phyloP scores from a whole-genome alignment of 2,329 filamentous ascomycete genomes.

The Rutstroemia sydowiana region DNA sequence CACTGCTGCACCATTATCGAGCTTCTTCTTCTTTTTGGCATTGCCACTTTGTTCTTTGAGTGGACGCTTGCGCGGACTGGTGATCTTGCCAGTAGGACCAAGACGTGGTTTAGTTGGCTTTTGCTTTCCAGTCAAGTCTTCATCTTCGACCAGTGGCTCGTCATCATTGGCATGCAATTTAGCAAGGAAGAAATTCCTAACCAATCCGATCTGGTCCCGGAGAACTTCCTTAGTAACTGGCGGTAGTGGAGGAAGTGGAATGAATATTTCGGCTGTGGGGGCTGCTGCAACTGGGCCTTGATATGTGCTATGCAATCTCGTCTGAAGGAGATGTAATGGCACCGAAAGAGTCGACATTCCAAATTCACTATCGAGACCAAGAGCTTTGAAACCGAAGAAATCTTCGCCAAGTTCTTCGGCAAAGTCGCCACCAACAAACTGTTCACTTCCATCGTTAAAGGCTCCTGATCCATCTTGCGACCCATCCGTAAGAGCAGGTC shows the following conservation, averaged over 20 bases:
- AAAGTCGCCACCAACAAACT: conserved; percentile 94
- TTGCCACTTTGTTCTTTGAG: conserved; percentile 75
- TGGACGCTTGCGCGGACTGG: conserved; percentile 73
- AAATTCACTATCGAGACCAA: conserved; percentile 87
- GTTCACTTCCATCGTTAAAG: conserved; percentile 94
- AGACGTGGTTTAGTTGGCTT: conserved; percentile 53
- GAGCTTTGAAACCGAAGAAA: conserved; percentile 96
- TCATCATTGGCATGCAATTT: conserved; percentile 81
- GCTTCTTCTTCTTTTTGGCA: conserved; percentile 83
- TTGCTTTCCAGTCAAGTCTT: conserved; percentile 90
- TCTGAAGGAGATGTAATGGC: conserved; percentile 87
- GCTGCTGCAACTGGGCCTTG: conserved; percentile 58
- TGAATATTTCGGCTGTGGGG: conserved; percentile 47
- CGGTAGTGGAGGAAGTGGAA: conserved; percentile 61
- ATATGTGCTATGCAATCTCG: conserved; percentile 78
- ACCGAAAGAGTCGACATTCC: conserved; percentile 83
- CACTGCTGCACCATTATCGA: conserved; percentile 43
- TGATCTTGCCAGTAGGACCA: conserved; percentile 76
- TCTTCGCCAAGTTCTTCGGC: conserved; percentile 97
- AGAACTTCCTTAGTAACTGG: conserved; percentile 75
- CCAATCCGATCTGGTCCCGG: conserved; percentile 72
- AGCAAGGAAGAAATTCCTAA: conserved; percentile 84
- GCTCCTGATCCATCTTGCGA: conserved; percentile 79
- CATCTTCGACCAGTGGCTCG: conserved; percentile 82
- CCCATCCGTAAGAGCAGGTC: conserved; percentile 76